Percentiles rank a stretch among this genome's conserved stretches.
Conservation (phyloP, 2,329 filamentous ascomycete genomes). For the Penicillium polonicum region DNA sequence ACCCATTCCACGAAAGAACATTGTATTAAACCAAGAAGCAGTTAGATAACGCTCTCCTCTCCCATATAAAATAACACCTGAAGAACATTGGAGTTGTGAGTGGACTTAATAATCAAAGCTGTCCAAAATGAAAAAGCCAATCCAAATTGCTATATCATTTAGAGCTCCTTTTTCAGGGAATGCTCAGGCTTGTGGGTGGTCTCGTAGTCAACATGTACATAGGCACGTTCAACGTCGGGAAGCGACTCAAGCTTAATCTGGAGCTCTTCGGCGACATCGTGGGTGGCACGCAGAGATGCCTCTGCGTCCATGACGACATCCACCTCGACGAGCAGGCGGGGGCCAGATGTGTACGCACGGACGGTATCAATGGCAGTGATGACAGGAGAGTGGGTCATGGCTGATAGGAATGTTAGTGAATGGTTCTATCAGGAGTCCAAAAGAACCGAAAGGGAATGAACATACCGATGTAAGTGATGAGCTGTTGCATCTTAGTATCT, state of each 20-base stretch:
- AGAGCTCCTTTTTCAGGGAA: constrained; percentile 65
- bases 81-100: background rate
- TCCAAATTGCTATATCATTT: constrained; percentile 5
- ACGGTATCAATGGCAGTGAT: constrained; percentile 93
- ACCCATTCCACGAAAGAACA: background rate
- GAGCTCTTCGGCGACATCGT: constrained; percentile 90
- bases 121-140: background rate
- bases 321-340: constrained; percentile 88
- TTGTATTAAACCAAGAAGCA: background rate
- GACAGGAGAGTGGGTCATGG: constrained; percentile 79
- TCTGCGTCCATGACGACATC: constrained; percentile 89
- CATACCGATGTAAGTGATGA: constrained; percentile 88
- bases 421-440: background rate
- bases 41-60: background rate
- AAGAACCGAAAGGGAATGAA: constrained; percentile 6
- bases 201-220: constrained; percentile 97
- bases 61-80: background rate
- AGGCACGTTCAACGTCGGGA: constrained; percentile 87
- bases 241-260: constrained; percentile 92
- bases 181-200: constrained; percentile 93
- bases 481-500: constrained; percentile 79
- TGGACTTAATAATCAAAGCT: background rate
- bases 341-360: constrained; percentile 85
- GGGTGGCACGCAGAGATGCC: constrained; percentile 71
- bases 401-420: constrained; percentile 31